phyloP scores from a whole-genome alignment of 192 early-diverging fungal species.

The Irineochytrium annulatum region DNA sequence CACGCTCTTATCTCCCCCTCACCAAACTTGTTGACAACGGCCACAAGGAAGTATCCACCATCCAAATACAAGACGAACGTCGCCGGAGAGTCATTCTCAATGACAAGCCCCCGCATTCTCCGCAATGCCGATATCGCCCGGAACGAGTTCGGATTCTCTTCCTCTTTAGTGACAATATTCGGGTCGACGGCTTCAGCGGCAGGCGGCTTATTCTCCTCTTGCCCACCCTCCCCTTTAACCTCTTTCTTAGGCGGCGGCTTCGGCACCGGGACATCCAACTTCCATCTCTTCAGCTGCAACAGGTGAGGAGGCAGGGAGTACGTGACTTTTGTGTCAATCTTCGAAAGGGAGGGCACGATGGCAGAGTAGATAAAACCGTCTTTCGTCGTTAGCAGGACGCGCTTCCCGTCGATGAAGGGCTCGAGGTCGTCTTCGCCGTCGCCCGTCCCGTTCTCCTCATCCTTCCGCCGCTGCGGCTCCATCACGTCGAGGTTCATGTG shows the following conservation, averaged over 20 bases:
- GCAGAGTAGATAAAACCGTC: conserved; percentile 32
- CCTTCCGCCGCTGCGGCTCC: conserved; percentile 21
- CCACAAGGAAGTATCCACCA: conserved; percentile 49
- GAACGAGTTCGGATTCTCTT: conserved; percentile 3
- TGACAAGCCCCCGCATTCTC: conserved; percentile 40
- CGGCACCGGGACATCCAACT: conserved; percentile 35
- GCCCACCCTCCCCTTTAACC: background rate
- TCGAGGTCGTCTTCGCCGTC: conserved; percentile 18
- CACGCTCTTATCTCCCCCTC: conserved; percentile 47
- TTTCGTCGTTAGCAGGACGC: conserved; percentile 34
- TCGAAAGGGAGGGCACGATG: conserved; percentile 27
- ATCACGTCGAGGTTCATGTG: conserved; percentile 34
- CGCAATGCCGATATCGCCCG: conserved; percentile 34
- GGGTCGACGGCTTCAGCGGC: background rate
- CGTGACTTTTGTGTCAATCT: conserved; percentile 37
- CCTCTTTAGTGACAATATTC: conserved; percentile 9
- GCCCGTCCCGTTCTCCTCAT: conserved; percentile 20
- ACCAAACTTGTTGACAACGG: conserved; percentile 44
- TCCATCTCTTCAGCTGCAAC: conserved; percentile 33
- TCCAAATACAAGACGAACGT: conserved; percentile 39
- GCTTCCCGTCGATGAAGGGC: conserved; percentile 25
- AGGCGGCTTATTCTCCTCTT: background rate
- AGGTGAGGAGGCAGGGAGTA: conserved; percentile 29
- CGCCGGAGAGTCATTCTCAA: conserved; percentile 30
- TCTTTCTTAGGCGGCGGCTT: conserved; percentile 10